Evolutionary conservation across 2,329 filamentous ascomycete genomes (phyloP).

Genomic region (Paracorniculantispora psalliotae): DNA sequence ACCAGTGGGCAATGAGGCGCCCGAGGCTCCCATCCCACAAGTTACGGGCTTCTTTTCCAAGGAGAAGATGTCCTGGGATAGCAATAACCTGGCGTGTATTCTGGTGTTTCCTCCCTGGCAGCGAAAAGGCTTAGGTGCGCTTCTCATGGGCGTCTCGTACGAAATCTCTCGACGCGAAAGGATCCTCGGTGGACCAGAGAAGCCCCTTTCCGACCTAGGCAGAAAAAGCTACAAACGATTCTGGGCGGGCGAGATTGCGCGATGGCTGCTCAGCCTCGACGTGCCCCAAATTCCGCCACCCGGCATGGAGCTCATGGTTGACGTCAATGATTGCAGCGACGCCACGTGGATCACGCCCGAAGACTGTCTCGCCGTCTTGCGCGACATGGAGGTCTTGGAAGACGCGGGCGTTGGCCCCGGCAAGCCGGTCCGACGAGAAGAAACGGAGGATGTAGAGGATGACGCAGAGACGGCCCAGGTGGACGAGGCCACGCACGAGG

Average conservation of each 20-base stretch:
- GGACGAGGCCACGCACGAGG: slow-evolving; percentile 16
- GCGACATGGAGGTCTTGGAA: slow-evolving; percentile 71
- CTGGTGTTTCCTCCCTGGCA: slow-evolving; percentile 95
- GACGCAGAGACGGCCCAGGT: slow-evolving; percentile 15
- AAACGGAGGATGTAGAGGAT: slow-evolving; percentile 21
- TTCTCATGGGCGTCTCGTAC: slow-evolving; percentile 91
- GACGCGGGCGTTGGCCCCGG: slow-evolving; percentile 47
- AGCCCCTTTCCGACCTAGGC: slow-evolving; percentile 83
- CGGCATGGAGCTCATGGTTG: slow-evolving; percentile 47
- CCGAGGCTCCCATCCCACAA: slow-evolving; percentile 23
- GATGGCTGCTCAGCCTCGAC: slow-evolving; percentile 53
- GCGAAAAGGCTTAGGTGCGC: slow-evolving; percentile 76
- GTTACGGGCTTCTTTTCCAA: slow-evolving; percentile 98
- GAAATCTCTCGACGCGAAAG: slow-evolving; percentile 81
- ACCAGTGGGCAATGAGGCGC: slow-evolving; percentile 10
- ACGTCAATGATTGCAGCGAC: slow-evolving; percentile 66
- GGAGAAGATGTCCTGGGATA: slow-evolving; percentile 98
- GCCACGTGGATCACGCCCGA: slow-evolving; percentile 81
- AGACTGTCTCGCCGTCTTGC: slow-evolving; percentile 72
- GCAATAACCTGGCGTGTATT: slow-evolving; percentile 96
- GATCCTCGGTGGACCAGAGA: slow-evolving; percentile 85
- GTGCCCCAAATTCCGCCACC: slow-evolving; percentile 27
- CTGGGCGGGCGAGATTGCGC: slow-evolving; percentile 79
- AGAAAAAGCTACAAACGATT: slow-evolving; percentile 76
- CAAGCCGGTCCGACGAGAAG: slow-evolving; percentile 26